Evolutionary conservation across 495 filamentous ascomycete species (phyloP).

Genomic region (Lophiostoma macrostomum): DNA sequence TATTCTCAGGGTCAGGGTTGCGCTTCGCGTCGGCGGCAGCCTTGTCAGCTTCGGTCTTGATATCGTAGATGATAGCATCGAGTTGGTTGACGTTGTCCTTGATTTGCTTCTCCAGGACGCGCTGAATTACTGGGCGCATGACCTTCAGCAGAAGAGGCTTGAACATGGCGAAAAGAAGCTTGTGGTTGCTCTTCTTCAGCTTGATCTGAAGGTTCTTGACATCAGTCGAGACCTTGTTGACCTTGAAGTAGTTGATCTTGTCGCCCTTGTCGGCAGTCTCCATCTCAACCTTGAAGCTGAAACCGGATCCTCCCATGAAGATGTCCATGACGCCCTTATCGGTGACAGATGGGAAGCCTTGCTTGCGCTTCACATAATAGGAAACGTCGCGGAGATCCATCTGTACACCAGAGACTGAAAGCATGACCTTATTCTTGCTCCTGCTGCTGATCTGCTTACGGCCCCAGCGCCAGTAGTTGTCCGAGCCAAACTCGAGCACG

Average conservation of each 20-base stretch:
- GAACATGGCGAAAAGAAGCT: conserved; percentile 80
- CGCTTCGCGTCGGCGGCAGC: conserved; percentile 62
- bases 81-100: conserved; percentile 69
- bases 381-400: conserved; percentile 81
- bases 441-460: conserved; percentile 80
- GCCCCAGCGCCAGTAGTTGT: conserved; percentile 95
- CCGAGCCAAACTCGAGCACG: conserved; percentile 80
- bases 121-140: conserved; percentile 77
- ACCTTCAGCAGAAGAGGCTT: conserved; percentile 85
- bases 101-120: conserved; percentile 84
- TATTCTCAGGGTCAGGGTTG: conserved; percentile 65
- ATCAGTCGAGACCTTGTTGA: conserved; percentile 81
- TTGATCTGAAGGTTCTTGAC: conserved; percentile 87
- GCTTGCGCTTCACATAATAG: conserved; percentile 94
- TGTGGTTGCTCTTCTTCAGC: conserved; percentile 90
- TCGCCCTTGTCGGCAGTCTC: conserved; percentile 76
- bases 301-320: conserved; percentile 79
- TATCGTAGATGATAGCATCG: conserved; percentile 66
- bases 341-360: conserved; percentile 87
- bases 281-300: conserved; percentile 89
- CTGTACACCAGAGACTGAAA: conserved; percentile 86
- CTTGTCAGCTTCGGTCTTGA: conserved; percentile 79
- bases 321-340: conserved; percentile 91
- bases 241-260: conserved; percentile 82
- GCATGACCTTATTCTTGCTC: conserved; percentile 75